phyloP scores from a whole-genome alignment of 73 alveolate genomes.

The Paramecium sexaurelia region DNA sequence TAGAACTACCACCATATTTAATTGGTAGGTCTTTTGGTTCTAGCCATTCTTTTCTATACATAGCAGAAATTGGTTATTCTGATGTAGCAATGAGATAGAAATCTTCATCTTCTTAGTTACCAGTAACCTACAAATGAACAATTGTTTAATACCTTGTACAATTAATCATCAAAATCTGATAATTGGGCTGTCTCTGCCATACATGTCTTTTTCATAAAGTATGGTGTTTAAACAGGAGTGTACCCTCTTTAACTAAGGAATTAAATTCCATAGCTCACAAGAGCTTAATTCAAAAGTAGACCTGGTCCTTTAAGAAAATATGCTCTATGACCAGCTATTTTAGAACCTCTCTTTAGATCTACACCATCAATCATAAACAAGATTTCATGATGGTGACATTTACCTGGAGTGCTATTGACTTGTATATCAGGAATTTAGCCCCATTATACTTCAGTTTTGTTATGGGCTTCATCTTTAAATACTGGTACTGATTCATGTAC shows the following conservation, averaged over 20 bases:
- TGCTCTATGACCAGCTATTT: slow-evolving; percentile 99
- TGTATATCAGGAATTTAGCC: slow-evolving; percentile 80
- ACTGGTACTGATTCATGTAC: slow-evolving; percentile 93
- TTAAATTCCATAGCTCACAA: slow-evolving; percentile 91
- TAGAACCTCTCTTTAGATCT: slow-evolving; percentile 90
- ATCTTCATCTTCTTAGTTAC: slow-evolving; percentile 77
- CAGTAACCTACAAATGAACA: slow-evolving; percentile 1
- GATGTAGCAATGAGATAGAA: slow-evolving; percentile 98
- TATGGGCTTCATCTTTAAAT: slow-evolving; percentile 93
- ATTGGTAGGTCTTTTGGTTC: slow-evolving; percentile 90
- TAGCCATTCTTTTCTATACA: slow-evolving; percentile 95
- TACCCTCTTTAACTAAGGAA: slow-evolving; percentile 93
- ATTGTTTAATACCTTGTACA: slow-evolving; percentile 85
- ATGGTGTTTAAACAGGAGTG: slow-evolving; percentile 98
- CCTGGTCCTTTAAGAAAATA: slow-evolving; percentile 98
- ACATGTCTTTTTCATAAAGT: slow-evolving; percentile 96
- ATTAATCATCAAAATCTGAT: slow-evolving; percentile 98
- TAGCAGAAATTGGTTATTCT: slow-evolving; percentile 99
- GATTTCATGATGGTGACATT: slow-evolving; percentile 93
- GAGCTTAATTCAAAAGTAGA: slow-evolving; percentile 96
- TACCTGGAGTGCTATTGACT: slow-evolving; percentile 94
- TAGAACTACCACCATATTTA: slow-evolving; percentile 94
- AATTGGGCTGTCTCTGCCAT: slow-evolving; percentile 98
- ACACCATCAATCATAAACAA: slow-evolving; percentile 89
- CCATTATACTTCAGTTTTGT: slow-evolving; percentile 88